phyloP scores from a whole-genome alignment of 345 rosid species.

The Gossypium stocksii region DNA sequence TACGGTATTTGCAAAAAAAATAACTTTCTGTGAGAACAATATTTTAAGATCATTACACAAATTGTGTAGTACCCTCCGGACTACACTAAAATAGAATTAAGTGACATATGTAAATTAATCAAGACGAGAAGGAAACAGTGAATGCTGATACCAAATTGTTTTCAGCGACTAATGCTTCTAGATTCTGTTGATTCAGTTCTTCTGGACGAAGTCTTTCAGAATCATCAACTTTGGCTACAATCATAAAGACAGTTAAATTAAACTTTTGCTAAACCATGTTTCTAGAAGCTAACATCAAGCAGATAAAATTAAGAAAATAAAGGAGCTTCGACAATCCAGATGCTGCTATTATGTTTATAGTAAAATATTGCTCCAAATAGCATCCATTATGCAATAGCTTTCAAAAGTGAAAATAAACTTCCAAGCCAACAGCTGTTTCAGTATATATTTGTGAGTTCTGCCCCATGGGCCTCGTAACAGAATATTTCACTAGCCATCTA shows the following conservation, averaged over 20 bases:
- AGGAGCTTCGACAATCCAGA: neutral
- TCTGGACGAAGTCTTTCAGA: conserved; percentile 91
- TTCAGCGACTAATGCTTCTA: conserved; percentile 96
- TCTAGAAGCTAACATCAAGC: neutral
- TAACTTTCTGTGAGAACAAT: neutral
- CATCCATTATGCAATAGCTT: neutral
- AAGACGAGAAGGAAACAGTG: neutral
- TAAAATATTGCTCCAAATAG: neutral
- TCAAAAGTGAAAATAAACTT: neutral
- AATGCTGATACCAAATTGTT: conserved; percentile 65
- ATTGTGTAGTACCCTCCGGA: neutral
- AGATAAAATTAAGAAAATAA: neutral
- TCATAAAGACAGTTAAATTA: conserved; percentile 17
- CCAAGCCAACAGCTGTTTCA: conserved; percentile 1
- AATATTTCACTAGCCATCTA: neutral
- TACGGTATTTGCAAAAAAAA: neutral
- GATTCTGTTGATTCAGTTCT: conserved; percentile 93
- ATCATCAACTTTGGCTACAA: conserved; percentile 68
- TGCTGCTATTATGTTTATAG: neutral
- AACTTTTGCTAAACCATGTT: neutral
- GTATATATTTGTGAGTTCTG: neutral
- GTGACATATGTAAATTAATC: conserved; percentile 1
- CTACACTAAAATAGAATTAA: neutral
- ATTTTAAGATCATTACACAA: neutral
- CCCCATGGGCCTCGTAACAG: neutral